Evolutionary conservation across 441 rosid species (phyloP), one percentile per base, ranked within the genome.

Genomic region (Euphorbia corollata): DNA sequence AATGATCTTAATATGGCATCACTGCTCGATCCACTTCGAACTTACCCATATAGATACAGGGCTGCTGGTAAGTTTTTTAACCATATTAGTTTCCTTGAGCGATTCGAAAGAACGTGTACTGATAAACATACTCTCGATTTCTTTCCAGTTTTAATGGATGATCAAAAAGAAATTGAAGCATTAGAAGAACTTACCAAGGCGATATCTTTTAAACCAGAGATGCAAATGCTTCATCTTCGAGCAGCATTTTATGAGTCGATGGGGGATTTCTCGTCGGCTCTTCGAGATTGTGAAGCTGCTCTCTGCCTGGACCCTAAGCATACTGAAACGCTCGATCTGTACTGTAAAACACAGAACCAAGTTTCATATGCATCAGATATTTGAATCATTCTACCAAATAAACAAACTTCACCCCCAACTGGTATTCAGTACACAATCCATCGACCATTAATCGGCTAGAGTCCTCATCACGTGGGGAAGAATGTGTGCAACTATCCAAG

Each of bases 31-130:
- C 99, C 98, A 2, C 77, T 86, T 57, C 84, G 98, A 77, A 91
- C 99, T 11, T 94, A 91, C 57, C 98, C 99, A 0, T 94, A 94
- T 80, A 83, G 94, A 86, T 94, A 88, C 74, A 86, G 94, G 68
- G 99, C 99, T 45, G 98, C 97, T 70, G 97, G 97, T 94, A 81
- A 47, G 63, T 65, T 36, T 54, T 8, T 4, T 47, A 61, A 19
- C 15, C 23, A 23, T 59, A 27, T 57, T 18, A 38, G 59, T 41
- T 27, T 22, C n/a, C 9, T 59, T 53, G 3, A 34, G 47, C 55
- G 6, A 9, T 58, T n/a, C 0, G 6, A 55, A 58, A n/a, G 27
- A 19, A 51, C 59, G 12, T 48, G 12, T 56, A 8, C 75, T 80
- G 41, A 80, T 77, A 32, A 39, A 6, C 12, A 6, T 7, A 36